Base-by-base conservation (phyloP, 495 filamentous ascomycete genomes). In the Penicillium malachiteum region DNA sequence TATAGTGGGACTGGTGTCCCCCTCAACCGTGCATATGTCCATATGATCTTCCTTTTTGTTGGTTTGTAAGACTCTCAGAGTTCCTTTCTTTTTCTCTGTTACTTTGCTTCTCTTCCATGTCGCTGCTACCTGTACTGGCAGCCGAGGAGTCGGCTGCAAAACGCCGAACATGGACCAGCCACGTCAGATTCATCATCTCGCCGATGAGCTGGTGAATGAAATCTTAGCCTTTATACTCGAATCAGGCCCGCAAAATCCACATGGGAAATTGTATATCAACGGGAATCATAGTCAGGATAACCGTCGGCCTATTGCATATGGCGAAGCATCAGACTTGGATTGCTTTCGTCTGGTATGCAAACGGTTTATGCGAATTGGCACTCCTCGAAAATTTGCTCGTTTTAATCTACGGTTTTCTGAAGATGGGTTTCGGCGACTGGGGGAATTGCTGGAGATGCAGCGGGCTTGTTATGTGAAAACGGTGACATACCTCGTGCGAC, bases 401-500 rank as follows among this genome's bases (percentile, higher is more conserved):
- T 81, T 90, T 38, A 77, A 76, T 8, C 73, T 84, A 17, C 78
- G 87, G 34, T 89, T 88, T 56, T 85, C 83, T 5, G 57, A 61
- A 11, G 71, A 77, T 48, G 87, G 84, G 1, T 81, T 90, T 48
- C 65, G 71, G 32, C 71, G 80, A 43, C 66, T 90, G 43, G 78
- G 84, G 17, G 72, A 77, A 33, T 57, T 78, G 39, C 54, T 78
- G 44, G 52, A 65, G 50, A 78, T 76, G 74, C 79, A 85, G 63
- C 74, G 87, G 16, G 80, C 83, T 35, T 75, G 71, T 56, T 78
- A 85, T 71, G 84, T 87, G 45, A 83, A 78, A 67, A 81, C 85
- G 63, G 83, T 90, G 66, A 86, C 83, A 60, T 90, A 90, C 66
- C 80, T 89, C 71, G 82, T 89, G 65, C 85, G 85, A 62, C 84